Percentiles rank a stretch among this genome's conserved stretches.
These are phyloP conservation scores for Thielaviopsis euricoi DNA, from an alignment of 2,329 filamentous ascomycete genomes.

Conservation along the genomic window DNA sequence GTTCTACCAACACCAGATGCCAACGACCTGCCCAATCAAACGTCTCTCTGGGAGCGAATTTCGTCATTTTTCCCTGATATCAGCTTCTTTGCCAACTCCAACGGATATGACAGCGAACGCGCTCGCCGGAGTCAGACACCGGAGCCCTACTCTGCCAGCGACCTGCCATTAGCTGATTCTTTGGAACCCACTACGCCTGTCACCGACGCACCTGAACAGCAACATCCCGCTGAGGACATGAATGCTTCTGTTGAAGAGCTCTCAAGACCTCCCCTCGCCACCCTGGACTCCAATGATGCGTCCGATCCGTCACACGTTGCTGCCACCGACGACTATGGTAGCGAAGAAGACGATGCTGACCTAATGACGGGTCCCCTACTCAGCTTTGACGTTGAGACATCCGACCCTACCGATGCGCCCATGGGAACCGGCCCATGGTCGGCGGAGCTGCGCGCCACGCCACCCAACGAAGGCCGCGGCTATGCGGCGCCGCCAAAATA, in stretches of 20 bases:
- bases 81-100: slow-evolving; percentile 12
- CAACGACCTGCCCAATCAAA: neutral
- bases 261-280: neutral
- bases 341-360: slow-evolving; percentile 40
- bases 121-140: slow-evolving; percentile 14
- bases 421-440: slow-evolving; percentile 34
- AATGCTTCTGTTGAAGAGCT: neutral
- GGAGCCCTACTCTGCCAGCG: slow-evolving; percentile 13
- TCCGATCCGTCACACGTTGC: slow-evolving; percentile 15
- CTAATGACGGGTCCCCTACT: slow-evolving; percentile 39
- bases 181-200: slow-evolving; percentile 20
- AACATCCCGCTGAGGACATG: neutral
- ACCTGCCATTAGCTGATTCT: slow-evolving; percentile 12
- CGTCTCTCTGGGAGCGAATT: neutral
- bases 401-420: slow-evolving; percentile 33
- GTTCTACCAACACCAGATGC: neutral
- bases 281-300: neutral
- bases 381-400: slow-evolving; percentile 44
- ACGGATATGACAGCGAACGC: slow-evolving; percentile 13
- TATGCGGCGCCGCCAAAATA: slow-evolving; percentile 20
- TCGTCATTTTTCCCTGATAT: neutral
- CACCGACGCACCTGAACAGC: slow-evolving; percentile 14
- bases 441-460: slow-evolving; percentile 38
- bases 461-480: slow-evolving; percentile 18
- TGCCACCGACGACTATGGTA: slow-evolving; percentile 34